A percentile compares a stretch with the other conserved stretches of the same genome.
phyloP scores from a whole-genome alignment of 1,284 basidiomycete species.

The Leccinum olivaceoglutinosum region DNA sequence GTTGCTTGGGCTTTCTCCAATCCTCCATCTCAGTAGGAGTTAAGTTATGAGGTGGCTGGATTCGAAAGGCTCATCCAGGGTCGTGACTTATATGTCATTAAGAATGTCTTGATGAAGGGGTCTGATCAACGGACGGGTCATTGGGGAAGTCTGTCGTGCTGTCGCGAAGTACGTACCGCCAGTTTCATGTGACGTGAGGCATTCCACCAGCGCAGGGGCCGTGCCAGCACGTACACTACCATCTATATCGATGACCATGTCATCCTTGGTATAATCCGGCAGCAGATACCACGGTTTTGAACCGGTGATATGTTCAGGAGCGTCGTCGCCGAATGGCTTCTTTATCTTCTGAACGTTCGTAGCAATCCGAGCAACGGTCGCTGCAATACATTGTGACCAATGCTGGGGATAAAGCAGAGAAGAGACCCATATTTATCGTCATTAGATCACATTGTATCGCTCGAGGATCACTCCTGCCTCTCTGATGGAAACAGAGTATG shows the following conservation, averaged over 20 bases:
- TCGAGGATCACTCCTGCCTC: conserved; percentile 14
- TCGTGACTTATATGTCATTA: conserved; percentile 95
- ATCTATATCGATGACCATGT: conserved; percentile 83
- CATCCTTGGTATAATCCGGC: conserved; percentile 72
- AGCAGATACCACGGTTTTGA: conserved; percentile 84
- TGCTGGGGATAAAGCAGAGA: conserved; percentile 1
- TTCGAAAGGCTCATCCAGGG: conserved; percentile 80
- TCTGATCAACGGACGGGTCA: conserved; percentile 40
- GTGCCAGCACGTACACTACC: conserved; percentile 85
- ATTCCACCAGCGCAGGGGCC: conserved; percentile 79
- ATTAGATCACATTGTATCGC: conserved; percentile 25
- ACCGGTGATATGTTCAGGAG: conserved; percentile 43
- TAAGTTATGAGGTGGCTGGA: conserved; percentile 72
- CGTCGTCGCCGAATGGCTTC: conserved; percentile 75
- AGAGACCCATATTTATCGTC: conserved; percentile 35
- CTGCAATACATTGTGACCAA: conserved; percentile 15
- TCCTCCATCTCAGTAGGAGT: conserved; percentile 62
- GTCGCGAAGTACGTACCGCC: conserved; percentile 48
- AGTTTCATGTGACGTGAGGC: conserved; percentile 86
- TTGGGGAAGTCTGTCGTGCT: not conserved
- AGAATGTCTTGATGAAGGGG: conserved; percentile 86
- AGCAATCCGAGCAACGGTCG: conserved; percentile 27
- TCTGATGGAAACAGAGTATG: conserved; percentile 25
- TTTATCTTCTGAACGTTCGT: conserved; percentile 56
- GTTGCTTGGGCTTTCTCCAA: conserved; percentile 89